Conservation (phyloP, 768 basidiomycete genomes). For the Calocera viscosa region DNA sequence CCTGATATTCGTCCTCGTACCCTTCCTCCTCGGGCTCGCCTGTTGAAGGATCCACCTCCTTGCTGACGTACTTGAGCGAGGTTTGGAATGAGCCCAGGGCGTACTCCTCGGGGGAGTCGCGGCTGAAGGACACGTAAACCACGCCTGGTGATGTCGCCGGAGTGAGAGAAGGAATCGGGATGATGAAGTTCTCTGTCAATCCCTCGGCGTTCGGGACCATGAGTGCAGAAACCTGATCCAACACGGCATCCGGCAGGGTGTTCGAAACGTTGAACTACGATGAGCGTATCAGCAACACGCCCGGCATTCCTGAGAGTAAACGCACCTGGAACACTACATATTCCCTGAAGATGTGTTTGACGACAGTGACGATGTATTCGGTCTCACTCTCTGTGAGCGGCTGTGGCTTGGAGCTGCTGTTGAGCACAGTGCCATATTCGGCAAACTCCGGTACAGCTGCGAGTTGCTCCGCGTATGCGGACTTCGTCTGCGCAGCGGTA, state of each 20-base stretch:
- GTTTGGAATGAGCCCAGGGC: constrained; percentile 76
- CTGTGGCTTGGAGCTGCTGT: constrained; percentile 64
- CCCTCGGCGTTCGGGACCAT: constrained; percentile 72
- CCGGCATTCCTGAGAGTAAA: neutral
- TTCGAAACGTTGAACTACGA: constrained; percentile 91
- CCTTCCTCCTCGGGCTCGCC: constrained; percentile 95
- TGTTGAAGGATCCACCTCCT: constrained; percentile 90
- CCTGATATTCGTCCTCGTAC: constrained; percentile 97
- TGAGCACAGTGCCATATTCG: constrained; percentile 73
- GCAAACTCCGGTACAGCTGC: constrained; percentile 75
- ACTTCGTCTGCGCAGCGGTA: constrained; percentile 74
- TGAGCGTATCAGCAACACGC: constrained; percentile 13
- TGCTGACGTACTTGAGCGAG: constrained; percentile 86
- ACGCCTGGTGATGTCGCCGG: constrained; percentile 63
- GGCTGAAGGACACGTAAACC: constrained; percentile 88
- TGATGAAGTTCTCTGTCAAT: constrained; percentile 88
- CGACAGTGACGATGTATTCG: constrained; percentile 91
- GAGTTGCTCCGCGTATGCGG: constrained; percentile 75
- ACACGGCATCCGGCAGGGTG: constrained; percentile 85
- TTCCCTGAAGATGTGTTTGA: constrained; percentile 93
- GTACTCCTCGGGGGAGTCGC: constrained; percentile 64
- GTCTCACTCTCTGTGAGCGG: constrained; percentile 94
- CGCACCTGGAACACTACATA: constrained; percentile 93
- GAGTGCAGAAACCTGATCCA: constrained; percentile 87
- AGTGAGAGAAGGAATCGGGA: constrained; percentile 61